These are phyloP conservation scores for Thalassiosira profunda DNA, from an alignment of 108 stramenopile genomes.

Conservation along the genomic window DNA sequence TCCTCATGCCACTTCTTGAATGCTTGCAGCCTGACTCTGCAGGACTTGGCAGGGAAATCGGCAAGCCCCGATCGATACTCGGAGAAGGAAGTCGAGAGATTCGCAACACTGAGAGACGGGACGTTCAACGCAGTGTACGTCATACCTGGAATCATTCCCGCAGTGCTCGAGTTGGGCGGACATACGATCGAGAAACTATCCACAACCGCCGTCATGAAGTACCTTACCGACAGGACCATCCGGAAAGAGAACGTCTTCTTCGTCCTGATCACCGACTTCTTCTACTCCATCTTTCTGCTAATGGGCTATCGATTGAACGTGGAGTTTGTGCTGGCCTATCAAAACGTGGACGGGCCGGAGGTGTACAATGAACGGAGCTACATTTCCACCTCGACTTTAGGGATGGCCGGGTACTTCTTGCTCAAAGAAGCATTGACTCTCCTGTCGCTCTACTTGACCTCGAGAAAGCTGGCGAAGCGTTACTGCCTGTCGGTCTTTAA, in stretches of 20 bases:
- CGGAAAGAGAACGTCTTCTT: conserved; percentile 41
- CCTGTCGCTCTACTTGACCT: conserved; percentile 47
- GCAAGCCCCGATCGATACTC: conserved; percentile 36
- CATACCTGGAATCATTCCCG: conserved; percentile 43
- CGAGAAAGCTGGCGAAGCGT: conserved; percentile 29
- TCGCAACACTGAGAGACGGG: conserved; percentile 15
- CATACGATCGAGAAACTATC: conserved; percentile 31
- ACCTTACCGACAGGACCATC: conserved; percentile 42
- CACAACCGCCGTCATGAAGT: conserved; percentile 44
- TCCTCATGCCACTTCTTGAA: too few relatives aligned
- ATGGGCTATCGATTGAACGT: conserved; percentile 43
- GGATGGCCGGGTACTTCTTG: conserved; percentile 38
- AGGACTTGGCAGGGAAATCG: conserved; percentile 35
- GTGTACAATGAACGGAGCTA: conserved; percentile 17
- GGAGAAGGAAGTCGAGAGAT: conserved; percentile 41
- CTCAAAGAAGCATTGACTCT: conserved; percentile 39
- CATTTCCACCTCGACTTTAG: conserved; percentile 20
- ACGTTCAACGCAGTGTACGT: conserved; percentile 32
- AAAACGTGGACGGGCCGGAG: conserved; percentile 29
- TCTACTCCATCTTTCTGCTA: conserved; percentile 34
- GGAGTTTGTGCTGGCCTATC: conserved; percentile 30
- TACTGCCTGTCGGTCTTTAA: conserved; percentile 41
- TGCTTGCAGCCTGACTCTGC: conserved; percentile 20
- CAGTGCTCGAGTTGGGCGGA: conserved; percentile 36
- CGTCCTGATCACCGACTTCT: conserved; percentile 38